Evolutionary conservation across 2,329 filamentous ascomycete genomes (phyloP).

Genomic region (Monosporascus sp.): DNA sequence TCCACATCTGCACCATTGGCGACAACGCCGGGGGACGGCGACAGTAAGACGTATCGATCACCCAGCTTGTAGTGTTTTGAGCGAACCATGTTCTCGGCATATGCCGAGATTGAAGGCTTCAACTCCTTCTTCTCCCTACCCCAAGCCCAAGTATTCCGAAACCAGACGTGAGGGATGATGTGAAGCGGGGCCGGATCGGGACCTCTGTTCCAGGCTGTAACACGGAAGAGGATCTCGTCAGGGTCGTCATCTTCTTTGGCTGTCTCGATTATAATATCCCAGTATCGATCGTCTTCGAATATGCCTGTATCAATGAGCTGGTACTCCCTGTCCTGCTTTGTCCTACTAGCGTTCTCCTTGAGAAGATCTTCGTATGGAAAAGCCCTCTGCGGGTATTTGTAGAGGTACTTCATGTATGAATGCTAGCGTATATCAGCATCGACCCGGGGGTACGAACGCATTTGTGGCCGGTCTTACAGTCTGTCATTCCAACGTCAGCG

Average conservation of each 20-base stretch:
- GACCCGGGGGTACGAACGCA: conserved; percentile 1
- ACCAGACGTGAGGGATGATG: conserved; percentile 93
- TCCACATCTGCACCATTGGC: conserved; percentile 75
- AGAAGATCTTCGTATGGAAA: conserved; percentile 91
- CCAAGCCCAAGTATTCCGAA: conserved; percentile 97
- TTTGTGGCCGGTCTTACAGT: conserved; percentile 33
- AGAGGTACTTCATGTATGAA: conserved; percentile 98
- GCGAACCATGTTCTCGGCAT: conserved; percentile 62
- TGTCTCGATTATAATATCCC: conserved; percentile 95
- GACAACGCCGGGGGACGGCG: conserved; percentile 83
- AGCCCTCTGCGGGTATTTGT: conserved; percentile 89
- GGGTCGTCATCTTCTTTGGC: conserved; percentile 91
- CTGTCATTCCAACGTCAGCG: conserved; percentile 28
- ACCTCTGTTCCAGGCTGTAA: conserved; percentile 94
- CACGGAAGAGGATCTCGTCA: conserved; percentile 86
- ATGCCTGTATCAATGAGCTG: conserved; percentile 84
- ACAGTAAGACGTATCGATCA: conserved; percentile 76
- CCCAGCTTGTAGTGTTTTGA: conserved; percentile 79
- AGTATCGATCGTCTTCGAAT: conserved; percentile 87
- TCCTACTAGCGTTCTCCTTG: conserved; percentile 73
- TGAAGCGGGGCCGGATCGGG: conserved; percentile 86
- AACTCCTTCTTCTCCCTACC: conserved; percentile 69
- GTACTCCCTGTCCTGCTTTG: conserved; percentile 77
- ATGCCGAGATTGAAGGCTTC: conserved; percentile 72
- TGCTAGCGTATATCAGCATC: conserved; percentile 50